Evolutionary conservation across 2,329 filamentous ascomycete species (phyloP).

Genomic region (Botrytis pseudocinerea): DNA sequence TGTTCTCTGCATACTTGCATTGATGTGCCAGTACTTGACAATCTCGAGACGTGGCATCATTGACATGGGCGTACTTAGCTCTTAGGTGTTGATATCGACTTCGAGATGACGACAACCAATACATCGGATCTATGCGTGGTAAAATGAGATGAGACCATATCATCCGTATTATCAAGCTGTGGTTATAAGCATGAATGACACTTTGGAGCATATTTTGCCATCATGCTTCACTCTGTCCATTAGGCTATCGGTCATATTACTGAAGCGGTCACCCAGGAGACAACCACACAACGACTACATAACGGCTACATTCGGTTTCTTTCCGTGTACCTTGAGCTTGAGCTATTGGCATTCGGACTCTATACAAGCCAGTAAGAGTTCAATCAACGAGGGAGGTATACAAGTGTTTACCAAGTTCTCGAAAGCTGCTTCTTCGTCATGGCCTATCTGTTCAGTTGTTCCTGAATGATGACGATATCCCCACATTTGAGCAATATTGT

Average conservation of each 20-base stretch:
- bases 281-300: not conserved
- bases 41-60: not conserved
- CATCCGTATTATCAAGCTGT: not conserved
- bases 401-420: not conserved
- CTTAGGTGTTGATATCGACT: not conserved
- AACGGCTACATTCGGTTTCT: not conserved
- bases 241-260: not conserved
- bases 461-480: constrained; percentile 11
- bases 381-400: not conserved
- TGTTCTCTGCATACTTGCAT: not conserved
- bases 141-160: not conserved
- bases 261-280: not conserved
- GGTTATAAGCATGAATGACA: not conserved
- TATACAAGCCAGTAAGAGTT: not conserved
- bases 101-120: not conserved
- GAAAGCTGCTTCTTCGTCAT: not conserved
- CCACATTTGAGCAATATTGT: not conserved
- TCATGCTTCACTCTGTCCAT: not conserved
- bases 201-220: not conserved
- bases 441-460: constrained; percentile 11
- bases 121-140: not conserved
- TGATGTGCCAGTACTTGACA: too few species aligned
- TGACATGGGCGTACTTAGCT: not conserved
- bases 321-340: not conserved
- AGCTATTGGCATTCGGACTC: not conserved